Evolutionary conservation across 352 stramenopile genomes (phyloP).

Genomic region (Pythium myriotylum): DNA sequence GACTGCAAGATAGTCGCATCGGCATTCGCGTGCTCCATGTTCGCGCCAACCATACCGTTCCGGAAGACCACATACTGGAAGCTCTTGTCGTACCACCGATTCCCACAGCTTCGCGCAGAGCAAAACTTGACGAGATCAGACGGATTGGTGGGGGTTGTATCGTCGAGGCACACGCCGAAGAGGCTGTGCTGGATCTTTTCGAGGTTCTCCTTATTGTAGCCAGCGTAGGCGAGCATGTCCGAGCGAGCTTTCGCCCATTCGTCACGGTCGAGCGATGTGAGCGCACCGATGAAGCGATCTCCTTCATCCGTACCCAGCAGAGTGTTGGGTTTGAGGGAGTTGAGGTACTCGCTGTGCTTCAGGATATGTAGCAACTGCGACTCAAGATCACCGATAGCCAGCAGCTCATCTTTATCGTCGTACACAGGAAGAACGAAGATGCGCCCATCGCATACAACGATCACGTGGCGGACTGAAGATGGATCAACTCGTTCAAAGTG

Average conservation of each 20-base stretch:
- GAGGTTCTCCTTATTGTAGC: slow-evolving; percentile 62
- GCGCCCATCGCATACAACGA: slow-evolving; percentile 55
- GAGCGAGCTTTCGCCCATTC: slow-evolving; percentile 84
- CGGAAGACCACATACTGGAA: slow-evolving; percentile 93
- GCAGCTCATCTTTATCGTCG: slow-evolving; percentile 42
- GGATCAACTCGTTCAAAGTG: slow-evolving; percentile 53
- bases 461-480: slow-evolving; percentile 40
- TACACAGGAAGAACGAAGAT: slow-evolving; percentile 57
- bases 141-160: slow-evolving; percentile 40
- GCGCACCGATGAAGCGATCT: slow-evolving; percentile 68
- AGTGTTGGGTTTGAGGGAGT: slow-evolving; percentile 28
- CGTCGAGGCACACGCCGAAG: slow-evolving; percentile 90
- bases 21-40: slow-evolving; percentile 95
- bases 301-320: slow-evolving; percentile 29
- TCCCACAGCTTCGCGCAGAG: slow-evolving; percentile 58
- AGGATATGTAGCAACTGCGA: slow-evolving; percentile 59
- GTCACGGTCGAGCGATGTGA: slow-evolving; percentile 89
- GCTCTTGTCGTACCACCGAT: slow-evolving; percentile 97
- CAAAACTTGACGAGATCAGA: slow-evolving; percentile 60
- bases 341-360: slow-evolving; percentile 47
- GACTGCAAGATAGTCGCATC: slow-evolving; percentile 89
- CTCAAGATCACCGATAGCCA: slow-evolving; percentile 71
- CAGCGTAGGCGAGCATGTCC: slow-evolving; percentile 55
- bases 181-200: slow-evolving; percentile 88
- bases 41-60: slow-evolving; percentile 91